Conservation (phyloP, 495 filamentous ascomycete genomes). For the Aspergillus leporis region DNA sequence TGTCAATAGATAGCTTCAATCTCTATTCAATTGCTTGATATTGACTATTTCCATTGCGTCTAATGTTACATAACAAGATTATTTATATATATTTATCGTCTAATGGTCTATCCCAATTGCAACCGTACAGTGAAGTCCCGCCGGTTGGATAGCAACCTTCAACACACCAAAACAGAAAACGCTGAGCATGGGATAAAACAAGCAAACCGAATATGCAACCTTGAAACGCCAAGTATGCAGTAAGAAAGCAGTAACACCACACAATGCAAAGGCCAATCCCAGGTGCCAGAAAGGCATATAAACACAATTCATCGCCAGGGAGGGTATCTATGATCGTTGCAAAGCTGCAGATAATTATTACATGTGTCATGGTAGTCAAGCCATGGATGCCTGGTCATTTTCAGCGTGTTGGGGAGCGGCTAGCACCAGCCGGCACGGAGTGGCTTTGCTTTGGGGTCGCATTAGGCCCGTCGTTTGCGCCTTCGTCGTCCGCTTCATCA, state of each 20-base stretch:
- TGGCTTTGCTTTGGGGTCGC: neutral
- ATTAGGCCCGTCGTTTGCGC: neutral
- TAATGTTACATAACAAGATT: neutral
- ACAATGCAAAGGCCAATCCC: constrained; percentile 4
- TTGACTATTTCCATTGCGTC: neutral
- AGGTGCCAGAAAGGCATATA: constrained; percentile 1
- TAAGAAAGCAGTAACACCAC: constrained; percentile 1
- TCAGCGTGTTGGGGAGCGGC: neutral
- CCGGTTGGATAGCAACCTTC: neutral
- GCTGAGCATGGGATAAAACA: neutral
- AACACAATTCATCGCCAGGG: neutral
- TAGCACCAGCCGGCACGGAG: neutral
- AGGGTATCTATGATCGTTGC: constrained; percentile 1
- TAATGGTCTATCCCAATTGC: neutral
- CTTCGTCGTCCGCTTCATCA: constrained; percentile 9
- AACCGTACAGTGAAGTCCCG: neutral
- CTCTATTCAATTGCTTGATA: neutral
- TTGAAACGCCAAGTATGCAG: neutral
- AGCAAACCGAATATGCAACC: neutral
- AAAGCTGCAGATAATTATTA: neutral
- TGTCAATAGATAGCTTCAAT: neutral
- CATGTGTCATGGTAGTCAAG: neutral
- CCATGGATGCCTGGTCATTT: neutral
- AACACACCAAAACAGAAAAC: neutral
- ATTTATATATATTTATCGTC: neutral